These are phyloP conservation scores for Tolypocladium tundrense DNA, from an alignment of 2,329 filamentous ascomycete species.

Conservation along the genomic window DNA sequence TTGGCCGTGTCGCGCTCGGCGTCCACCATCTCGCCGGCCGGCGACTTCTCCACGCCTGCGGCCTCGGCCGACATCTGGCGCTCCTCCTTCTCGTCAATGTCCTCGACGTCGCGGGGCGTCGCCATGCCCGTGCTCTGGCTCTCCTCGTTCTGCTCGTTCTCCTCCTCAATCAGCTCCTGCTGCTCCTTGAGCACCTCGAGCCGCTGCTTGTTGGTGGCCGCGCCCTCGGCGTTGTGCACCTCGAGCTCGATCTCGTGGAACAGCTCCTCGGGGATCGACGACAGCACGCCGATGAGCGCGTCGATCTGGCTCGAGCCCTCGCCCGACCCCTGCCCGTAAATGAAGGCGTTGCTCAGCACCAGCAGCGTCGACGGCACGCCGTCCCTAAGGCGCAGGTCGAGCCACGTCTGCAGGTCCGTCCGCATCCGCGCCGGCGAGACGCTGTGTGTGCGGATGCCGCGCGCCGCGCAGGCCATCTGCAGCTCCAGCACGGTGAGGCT, in stretches of 20 bases:
- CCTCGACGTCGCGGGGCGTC: conserved; percentile 72
- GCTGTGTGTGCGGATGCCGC: conserved; percentile 85
- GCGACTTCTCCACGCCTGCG: conserved; percentile 34
- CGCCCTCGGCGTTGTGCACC: conserved; percentile 91
- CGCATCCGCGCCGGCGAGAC: conserved; percentile 81
- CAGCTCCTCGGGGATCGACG: conserved; percentile 90
- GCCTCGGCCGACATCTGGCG: conserved; percentile 43
- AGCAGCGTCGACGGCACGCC: conserved; percentile 93
- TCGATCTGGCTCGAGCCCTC: conserved; percentile 88
- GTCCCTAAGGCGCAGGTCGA: conserved; percentile 85
- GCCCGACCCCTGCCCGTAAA: conserved; percentile 84
- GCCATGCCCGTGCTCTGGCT: conserved; percentile 65
- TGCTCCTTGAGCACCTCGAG: conserved; percentile 97
- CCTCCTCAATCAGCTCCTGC: conserved; percentile 94
- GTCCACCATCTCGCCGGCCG: conserved; percentile 43
- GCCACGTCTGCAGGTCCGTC: conserved; percentile 85
- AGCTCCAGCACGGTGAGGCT: conserved; percentile 88
- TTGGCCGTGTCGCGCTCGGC: conserved; percentile 39
- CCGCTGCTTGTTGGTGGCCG: conserved; percentile 96
- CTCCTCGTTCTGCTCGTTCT: conserved; percentile 82
- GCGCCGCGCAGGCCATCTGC: conserved; percentile 82
- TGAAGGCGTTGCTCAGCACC: conserved; percentile 93
- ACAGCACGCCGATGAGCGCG: conserved; percentile 82
- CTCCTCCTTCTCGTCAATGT: conserved; percentile 93
- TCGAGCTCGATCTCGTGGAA: conserved; percentile 99